Evolutionary conservation across 352 stramenopile species (phyloP).

Genomic region (Phytophthora capsici): DNA sequence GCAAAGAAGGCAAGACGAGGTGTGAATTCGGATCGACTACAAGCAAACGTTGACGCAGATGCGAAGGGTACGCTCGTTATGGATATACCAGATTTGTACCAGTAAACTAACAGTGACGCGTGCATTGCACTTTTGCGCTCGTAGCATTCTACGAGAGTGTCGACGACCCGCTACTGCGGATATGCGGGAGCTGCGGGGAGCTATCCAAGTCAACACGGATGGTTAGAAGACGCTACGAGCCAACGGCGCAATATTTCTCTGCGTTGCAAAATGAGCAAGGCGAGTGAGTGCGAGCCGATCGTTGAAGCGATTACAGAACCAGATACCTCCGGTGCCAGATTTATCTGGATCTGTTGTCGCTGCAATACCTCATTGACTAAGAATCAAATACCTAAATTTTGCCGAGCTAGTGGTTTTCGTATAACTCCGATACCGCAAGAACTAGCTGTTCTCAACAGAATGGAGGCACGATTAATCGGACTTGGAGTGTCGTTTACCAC

Average conservation of each 20-base stretch:
- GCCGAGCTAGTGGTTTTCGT: slow-evolving; percentile 12
- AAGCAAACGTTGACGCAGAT: too few species aligned
- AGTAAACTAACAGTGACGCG: too few species aligned
- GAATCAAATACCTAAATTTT: slow-evolving; percentile 8
- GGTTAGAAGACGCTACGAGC: background rate
- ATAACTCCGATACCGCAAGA: slow-evolving; percentile 1
- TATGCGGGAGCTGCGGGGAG: slow-evolving; percentile 17
- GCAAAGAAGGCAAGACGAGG: too few species aligned
- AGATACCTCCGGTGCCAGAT: background rate
- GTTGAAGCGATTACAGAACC: background rate
- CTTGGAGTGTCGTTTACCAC: slow-evolving; percentile 10
- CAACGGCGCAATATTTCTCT: background rate
- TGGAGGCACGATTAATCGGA: slow-evolving; percentile 8
- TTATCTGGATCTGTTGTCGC: background rate
- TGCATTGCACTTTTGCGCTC: too few species aligned
- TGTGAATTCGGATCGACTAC: too few species aligned
- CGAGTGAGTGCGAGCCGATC: slow-evolving; percentile 4
- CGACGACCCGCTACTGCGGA: background rate
- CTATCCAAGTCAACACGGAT: background rate
- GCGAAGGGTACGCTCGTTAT: too few species aligned
- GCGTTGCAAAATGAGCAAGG: background rate
- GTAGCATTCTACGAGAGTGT: background rate
- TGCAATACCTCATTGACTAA: slow-evolving; percentile 2
- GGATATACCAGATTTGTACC: background rate
- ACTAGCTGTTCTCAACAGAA: slow-evolving; percentile 12